Percentiles rank a stretch among this genome's conserved stretches.
Evolutionary conservation across 805 yeast species (phyloP).

Genomic region (Candida sanyiensis): DNA sequence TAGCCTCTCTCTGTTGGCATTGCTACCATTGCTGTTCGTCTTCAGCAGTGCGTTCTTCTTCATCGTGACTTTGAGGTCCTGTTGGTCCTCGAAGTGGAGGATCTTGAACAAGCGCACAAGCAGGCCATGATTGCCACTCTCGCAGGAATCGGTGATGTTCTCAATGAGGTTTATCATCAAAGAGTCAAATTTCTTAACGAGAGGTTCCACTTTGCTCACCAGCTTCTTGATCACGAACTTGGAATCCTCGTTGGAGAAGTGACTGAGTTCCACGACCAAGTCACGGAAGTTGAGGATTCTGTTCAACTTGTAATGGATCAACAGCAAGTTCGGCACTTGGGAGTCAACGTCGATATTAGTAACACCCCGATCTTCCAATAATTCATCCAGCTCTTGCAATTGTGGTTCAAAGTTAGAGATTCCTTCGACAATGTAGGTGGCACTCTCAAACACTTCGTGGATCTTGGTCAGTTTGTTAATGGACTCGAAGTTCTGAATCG

Average conservation of each 20-base stretch:
- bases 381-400: slow-evolving; percentile 41
- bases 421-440: slow-evolving; percentile 56
- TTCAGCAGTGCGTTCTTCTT: slow-evolving; percentile 10
- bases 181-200: slow-evolving; percentile 56
- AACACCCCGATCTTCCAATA: slow-evolving; percentile 45
- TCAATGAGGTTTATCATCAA: slow-evolving; percentile 61
- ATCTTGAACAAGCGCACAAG: slow-evolving; percentile 70
- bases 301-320: slow-evolving; percentile 65
- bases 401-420: slow-evolving; percentile 52
- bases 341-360: slow-evolving; percentile 36
- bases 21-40: slow-evolving; percentile 20
- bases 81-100: slow-evolving; percentile 72
- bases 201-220: slow-evolving; percentile 35
- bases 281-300: slow-evolving; percentile 75
- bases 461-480: slow-evolving; percentile 62
- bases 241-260: slow-evolving; percentile 53
- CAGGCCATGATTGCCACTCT: slow-evolving; percentile 60
- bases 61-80: slow-evolving; percentile 52
- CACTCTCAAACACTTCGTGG: slow-evolving; percentile 67
- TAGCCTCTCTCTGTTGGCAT: slow-evolving; percentile 22
- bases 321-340: slow-evolving; percentile 49
- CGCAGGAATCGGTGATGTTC: slow-evolving; percentile 65
- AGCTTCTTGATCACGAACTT: slow-evolving; percentile 58
- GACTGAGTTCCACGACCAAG: slow-evolving; percentile 55
- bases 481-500: slow-evolving; percentile 61